Evolutionary conservation across 306 rosid genomes (phyloP).

Genomic region (Trifolium fragiferum): DNA sequence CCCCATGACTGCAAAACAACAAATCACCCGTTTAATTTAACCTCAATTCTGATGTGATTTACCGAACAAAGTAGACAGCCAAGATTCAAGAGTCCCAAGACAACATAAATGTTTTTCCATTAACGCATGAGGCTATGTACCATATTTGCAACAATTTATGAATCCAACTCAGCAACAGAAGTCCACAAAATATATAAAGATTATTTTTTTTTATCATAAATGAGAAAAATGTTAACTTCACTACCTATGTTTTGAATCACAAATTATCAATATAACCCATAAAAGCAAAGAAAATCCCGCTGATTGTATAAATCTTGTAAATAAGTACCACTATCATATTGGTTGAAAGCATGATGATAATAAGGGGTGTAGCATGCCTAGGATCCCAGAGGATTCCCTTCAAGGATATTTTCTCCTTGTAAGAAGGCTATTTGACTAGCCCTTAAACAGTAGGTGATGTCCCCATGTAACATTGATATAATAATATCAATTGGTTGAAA

Average conservation of each 20-base stretch:
- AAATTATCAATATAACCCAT: constrained; percentile 23
- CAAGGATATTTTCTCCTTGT: background rate
- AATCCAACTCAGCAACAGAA: constrained; percentile 30
- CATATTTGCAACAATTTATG: constrained; percentile 3
- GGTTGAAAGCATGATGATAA: constrained; percentile 2
- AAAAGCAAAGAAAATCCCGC: background rate
- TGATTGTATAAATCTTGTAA: constrained; percentile 7
- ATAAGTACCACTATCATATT: constrained; percentile 29
- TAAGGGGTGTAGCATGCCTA: constrained; percentile 25
- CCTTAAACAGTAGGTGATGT: constrained; percentile 4
- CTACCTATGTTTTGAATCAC: constrained; percentile 5
- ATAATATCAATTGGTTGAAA: background rate
- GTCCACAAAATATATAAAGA: constrained; percentile 8
- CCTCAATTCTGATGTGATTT: constrained; percentile 36
- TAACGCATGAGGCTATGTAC: background rate
- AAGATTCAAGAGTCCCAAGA: constrained; percentile 28
- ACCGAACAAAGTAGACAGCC: constrained; percentile 24
- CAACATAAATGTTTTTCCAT: background rate
- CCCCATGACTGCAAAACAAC: constrained; percentile 66
- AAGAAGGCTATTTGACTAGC: constrained; percentile 15
- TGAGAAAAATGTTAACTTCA: constrained; percentile 8
- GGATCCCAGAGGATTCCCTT: constrained; percentile 23
- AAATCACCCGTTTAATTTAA: constrained; percentile 29
- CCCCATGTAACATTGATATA: constrained; percentile 23
- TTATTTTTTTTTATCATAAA: background rate